Conservation (phyloP, 2,329 filamentous ascomycete genomes). For the Aureobasidium musti region DNA sequence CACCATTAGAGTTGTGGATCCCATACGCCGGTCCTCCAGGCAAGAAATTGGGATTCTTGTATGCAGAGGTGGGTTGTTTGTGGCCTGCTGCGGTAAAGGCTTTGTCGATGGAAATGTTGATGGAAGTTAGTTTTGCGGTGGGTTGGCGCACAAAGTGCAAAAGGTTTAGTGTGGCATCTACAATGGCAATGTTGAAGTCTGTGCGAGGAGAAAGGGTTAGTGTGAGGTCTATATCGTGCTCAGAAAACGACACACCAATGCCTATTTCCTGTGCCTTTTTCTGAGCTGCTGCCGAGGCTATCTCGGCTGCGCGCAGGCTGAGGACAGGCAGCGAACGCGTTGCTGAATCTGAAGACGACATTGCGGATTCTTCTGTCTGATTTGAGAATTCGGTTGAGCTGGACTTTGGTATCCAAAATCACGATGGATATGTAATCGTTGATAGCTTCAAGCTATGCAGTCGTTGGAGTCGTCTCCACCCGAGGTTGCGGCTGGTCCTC, state of each 20-base stretch:
- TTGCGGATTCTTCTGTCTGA: neutral
- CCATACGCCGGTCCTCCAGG: constrained; percentile 57
- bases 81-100: constrained; percentile 61
- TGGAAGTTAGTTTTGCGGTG: constrained; percentile 54
- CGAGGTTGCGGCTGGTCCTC: constrained; percentile 24
- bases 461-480: constrained; percentile 12
- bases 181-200: constrained; percentile 55
- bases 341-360: constrained; percentile 32
- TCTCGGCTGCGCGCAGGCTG: constrained; percentile 41
- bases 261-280: constrained; percentile 43
- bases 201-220: neutral
- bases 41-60: constrained; percentile 55
- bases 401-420: neutral
- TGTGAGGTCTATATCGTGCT: neutral
- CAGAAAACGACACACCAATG: constrained; percentile 36
- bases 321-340: constrained; percentile 41
- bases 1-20: constrained; percentile 56
- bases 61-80: constrained; percentile 53
- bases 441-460: neutral
- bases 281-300: constrained; percentile 41
- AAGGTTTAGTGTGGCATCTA: constrained; percentile 50
- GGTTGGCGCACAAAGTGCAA: constrained; percentile 54
- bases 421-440: constrained; percentile 19
- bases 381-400: neutral
- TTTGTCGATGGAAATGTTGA: constrained; percentile 65